Percentiles rank a stretch among this genome's conserved stretches.
These are phyloP conservation scores for Xylaria palmicola DNA, from an alignment of 495 filamentous ascomycete species.

Conservation along the genomic window DNA sequence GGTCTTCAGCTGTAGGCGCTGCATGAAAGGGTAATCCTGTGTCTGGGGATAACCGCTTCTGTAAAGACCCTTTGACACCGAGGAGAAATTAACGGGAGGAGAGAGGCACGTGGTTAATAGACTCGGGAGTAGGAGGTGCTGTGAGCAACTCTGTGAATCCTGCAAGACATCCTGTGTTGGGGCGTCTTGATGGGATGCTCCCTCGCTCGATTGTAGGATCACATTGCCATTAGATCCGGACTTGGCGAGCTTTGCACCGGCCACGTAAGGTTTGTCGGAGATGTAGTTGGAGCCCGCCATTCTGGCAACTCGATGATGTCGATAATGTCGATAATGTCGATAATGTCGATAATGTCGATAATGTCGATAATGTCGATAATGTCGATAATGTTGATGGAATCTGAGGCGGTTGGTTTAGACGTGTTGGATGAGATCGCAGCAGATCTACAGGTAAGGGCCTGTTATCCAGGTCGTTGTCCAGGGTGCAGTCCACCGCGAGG, in stretches of 20 bases:
- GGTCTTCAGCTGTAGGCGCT: conserved; percentile 64
- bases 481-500: too few relatives aligned
- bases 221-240: neutral
- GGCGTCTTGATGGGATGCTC: neutral
- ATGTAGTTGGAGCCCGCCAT: neutral
- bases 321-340: too few relatives aligned
- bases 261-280: neutral
- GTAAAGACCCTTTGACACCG: conserved; percentile 66
- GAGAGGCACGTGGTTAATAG: conserved; percentile 5
- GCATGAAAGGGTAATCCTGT: conserved; percentile 64
- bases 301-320: neutral
- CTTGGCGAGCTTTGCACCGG: neutral
- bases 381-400: neutral
- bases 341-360: too few relatives aligned
- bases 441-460: too few relatives aligned
- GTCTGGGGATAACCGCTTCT: conserved; percentile 71
- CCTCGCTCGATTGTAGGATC: neutral
- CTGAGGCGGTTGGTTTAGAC: too few relatives aligned
- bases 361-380: too few relatives aligned
- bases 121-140: conserved; percentile 19
- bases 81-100: conserved; percentile 60
- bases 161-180: conserved; percentile 5
- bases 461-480: too few relatives aligned
- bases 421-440: too few relatives aligned
- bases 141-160: conserved; percentile 18